A percentile compares a stretch with the other conserved stretches of the same genome.
phyloP scores from a whole-genome alignment of 331 rosid species.

The Stylosanthes scabra region DNA sequence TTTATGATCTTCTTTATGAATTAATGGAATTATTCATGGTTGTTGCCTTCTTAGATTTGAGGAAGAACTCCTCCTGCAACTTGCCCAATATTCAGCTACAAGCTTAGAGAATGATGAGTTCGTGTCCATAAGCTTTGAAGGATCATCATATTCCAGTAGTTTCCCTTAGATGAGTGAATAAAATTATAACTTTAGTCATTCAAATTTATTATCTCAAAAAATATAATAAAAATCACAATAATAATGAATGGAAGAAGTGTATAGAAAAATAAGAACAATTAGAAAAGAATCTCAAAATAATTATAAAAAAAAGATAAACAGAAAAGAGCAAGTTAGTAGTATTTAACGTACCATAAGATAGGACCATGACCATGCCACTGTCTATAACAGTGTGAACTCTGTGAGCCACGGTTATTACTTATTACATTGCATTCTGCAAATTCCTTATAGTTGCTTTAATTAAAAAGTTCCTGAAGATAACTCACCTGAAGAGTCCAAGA shows the following conservation, averaged over 20 bases:
- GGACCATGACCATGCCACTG: conserved; percentile 89
- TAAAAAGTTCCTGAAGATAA: conserved; percentile 5
- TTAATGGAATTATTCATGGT: background rate
- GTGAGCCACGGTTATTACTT: conserved; percentile 84
- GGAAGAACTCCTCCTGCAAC: conserved; percentile 52
- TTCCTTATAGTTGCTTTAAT: conserved; percentile 20
- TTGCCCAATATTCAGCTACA: conserved; percentile 92
- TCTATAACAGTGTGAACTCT: conserved; percentile 87
- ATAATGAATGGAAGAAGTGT: background rate
- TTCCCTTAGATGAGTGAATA: conserved; percentile 52
- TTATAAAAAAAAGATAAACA: no score
- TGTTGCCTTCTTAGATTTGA: conserved; percentile 10
- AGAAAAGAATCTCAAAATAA: background rate
- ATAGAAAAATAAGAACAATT: background rate
- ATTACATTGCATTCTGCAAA: conserved; percentile 80
- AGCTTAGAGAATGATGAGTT: conserved; percentile 75
- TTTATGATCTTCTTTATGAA: no score
- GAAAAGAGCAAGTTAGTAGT: background rate
- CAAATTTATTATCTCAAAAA: no score
- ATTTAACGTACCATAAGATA: conserved; percentile 66
- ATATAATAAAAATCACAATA: background rate
- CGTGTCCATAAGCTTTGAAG: conserved; percentile 66
- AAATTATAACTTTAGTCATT: no score
- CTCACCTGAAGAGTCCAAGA: conserved; percentile 78
- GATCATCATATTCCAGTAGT: conserved; percentile 76